Percentiles rank a stretch among this genome's conserved stretches.
Conservation (phyloP, 169 alveolate species). For the Plasmodium billcollinsi region DNA sequence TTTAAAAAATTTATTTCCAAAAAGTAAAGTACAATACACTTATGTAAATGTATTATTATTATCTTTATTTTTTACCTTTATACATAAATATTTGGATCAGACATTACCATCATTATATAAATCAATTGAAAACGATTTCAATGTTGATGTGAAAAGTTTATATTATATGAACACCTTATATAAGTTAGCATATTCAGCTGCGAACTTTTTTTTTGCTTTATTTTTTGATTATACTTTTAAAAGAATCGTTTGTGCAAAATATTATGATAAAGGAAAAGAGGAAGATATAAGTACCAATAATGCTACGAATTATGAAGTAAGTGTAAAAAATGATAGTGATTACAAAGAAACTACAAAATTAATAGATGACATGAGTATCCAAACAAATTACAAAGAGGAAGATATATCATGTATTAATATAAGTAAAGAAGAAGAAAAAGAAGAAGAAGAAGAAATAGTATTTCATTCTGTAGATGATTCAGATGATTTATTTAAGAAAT, state of each 20-base stretch:
- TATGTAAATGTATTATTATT: slow-evolving; percentile 49
- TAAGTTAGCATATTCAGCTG: slow-evolving; percentile 51
- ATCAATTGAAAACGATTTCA: slow-evolving; percentile 67
- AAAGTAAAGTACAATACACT: slow-evolving; percentile 48
- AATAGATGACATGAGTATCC: not conserved
- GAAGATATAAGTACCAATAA: not conserved
- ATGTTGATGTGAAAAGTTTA: slow-evolving; percentile 32
- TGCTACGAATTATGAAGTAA: slow-evolving; percentile 20
- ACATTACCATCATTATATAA: slow-evolving; percentile 70
- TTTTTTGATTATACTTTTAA: slow-evolving; percentile 65
- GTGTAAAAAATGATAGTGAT: slow-evolving; percentile 10
- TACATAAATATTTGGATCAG: slow-evolving; percentile 68
- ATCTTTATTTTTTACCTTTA: slow-evolving; percentile 43
- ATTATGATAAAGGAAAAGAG: slow-evolving; percentile 1
- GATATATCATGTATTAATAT: not conserved
- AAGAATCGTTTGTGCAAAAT: slow-evolving; percentile 16
- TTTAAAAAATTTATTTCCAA: slow-evolving; percentile 46
- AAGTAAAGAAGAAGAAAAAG: slow-evolving; percentile 2
- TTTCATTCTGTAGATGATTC: not conserved
- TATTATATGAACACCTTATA: slow-evolving; percentile 52
- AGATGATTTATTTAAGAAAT: not conserved
- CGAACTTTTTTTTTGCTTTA: slow-evolving; percentile 47
- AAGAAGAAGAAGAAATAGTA: slow-evolving; percentile 18
- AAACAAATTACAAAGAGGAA: not conserved
- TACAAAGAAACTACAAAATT: not conserved